Base-by-base conservation (phyloP, 2,329 filamentous ascomycete genomes). In the Raffaelea albimanens region DNA sequence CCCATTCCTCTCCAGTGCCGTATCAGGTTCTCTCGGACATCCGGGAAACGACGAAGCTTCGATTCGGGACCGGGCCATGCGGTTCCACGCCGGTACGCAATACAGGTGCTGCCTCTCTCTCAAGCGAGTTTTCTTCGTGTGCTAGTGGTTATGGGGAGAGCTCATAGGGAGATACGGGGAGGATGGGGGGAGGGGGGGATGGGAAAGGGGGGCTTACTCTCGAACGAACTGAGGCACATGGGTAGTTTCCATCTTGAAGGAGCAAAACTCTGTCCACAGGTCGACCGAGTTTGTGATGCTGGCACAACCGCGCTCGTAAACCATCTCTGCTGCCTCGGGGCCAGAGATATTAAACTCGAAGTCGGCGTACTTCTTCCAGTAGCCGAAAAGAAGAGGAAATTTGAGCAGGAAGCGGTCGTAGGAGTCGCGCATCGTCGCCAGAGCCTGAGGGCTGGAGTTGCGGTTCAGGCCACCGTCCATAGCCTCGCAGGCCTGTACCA, bases 301-400 rank as follows among this genome's bases (percentile, higher is more conserved):
- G 40, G 90, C 88, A 59, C 95, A 85, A 56, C 93, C 93, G 64
- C 93, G 82, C 69, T 98, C 93, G 60, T 96, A 98, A 44, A 96
- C 83, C 85, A 96, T 94, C 66, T 97, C 93, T 46, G 93, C 93
- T 40, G 91, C 91, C 71, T 98, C 93, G 5, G 93, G 94, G 18
- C 93, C 93, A 4, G 89, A 89, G 55, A 98, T 95, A 44, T 89
- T 89, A 69, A 98, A 98, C 62, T 98, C 93, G 54, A 95, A 76
- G 60, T 97, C 91, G 60, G 93, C 93, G 75, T 97, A 98, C 65
- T 96, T 97, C 72, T 97, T 97, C 93, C 93, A 98, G 71, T 97
- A 98, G 45, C 91, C 93, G 60, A 97, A 98, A 36, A 97, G 80
- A 11, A 97, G 76, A 3, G 93, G 93, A 55, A 96, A 98, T 62